Evolutionary conservation across 805 yeast species (phyloP).

Genomic region (Starmerella sp.): DNA sequence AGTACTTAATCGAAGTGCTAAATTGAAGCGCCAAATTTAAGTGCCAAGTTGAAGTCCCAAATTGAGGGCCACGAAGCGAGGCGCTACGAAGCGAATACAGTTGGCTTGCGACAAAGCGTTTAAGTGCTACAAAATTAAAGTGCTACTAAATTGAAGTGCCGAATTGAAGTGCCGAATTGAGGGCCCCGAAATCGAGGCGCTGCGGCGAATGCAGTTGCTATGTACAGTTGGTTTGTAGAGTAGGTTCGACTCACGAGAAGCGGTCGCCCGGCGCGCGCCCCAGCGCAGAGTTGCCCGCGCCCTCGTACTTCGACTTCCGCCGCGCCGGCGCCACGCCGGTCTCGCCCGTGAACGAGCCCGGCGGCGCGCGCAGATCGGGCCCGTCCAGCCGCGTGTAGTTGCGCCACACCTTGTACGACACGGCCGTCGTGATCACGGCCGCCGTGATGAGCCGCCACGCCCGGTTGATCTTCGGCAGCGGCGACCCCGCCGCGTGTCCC

Average conservation of each 20-base stretch:
- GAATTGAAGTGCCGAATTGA: too few relatives aligned
- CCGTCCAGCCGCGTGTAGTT: slow-evolving; percentile 17
- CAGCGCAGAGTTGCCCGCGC: slow-evolving; percentile 30
- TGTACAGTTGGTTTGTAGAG: too few relatives aligned
- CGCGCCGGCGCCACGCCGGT: slow-evolving; percentile 22
- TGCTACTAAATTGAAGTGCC: too few relatives aligned
- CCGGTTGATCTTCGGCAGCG: slow-evolving; percentile 24
- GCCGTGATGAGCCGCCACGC: slow-evolving; percentile 27
- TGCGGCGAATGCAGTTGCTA: too few relatives aligned
- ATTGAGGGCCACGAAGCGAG: too few relatives aligned
- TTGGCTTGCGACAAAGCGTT: too few relatives aligned
- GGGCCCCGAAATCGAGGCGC: too few relatives aligned
- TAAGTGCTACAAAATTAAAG: too few relatives aligned
- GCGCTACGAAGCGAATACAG: too few relatives aligned
- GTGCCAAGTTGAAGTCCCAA: too few relatives aligned
- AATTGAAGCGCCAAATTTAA: too few relatives aligned
- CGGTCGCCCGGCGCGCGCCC: slow-evolving; percentile 25
- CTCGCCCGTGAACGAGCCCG: slow-evolving; percentile 29
- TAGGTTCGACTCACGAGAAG: slow-evolving; percentile 11
- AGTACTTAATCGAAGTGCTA: too few relatives aligned
- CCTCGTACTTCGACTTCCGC: slow-evolving; percentile 30
- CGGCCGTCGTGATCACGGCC: slow-evolving; percentile 23
- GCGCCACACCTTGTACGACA: slow-evolving; percentile 23
- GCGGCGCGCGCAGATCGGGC: slow-evolving; percentile 19
- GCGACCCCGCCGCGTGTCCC: slow-evolving; percentile 21